Conservation (phyloP, 176 grass and related monocot genomes). For the Chrysopogon serrulatus region DNA sequence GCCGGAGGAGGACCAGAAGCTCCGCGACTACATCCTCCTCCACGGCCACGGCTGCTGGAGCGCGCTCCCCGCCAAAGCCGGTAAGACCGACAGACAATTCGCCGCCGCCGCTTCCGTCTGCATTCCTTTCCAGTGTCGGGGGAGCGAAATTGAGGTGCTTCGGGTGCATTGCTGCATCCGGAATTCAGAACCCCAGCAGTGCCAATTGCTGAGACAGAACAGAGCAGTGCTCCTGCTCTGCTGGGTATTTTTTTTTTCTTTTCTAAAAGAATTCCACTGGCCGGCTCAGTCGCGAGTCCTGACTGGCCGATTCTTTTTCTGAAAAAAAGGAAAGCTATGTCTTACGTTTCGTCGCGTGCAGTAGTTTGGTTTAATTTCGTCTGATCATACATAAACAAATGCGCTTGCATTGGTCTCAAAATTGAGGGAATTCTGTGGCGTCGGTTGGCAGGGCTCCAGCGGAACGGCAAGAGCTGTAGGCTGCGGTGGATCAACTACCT, state of each 20-base stretch:
- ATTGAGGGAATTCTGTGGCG: background rate
- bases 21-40: conserved; percentile 58
- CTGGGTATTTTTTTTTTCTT: background rate
- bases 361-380: background rate
- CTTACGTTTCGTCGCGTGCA: background rate
- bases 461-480: conserved; percentile 75
- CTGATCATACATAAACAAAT: background rate
- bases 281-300: background rate
- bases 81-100: conserved; percentile 20
- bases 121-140: background rate
- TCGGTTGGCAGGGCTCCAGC: conserved; percentile 34
- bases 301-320: background rate
- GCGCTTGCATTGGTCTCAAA: background rate
- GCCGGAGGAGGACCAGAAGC: conserved; percentile 69
- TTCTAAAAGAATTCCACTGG: background rate
- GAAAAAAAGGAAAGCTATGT: background rate
- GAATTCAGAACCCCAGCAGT: background rate
- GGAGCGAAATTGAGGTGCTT: conserved; percentile 2
- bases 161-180: conserved; percentile 4
- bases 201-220: background rate
- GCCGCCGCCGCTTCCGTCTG: background rate
- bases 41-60: conserved; percentile 73
- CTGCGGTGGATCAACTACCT: conserved; percentile 85
- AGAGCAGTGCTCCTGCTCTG: background rate
- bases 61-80: conserved; percentile 50